Base-by-base conservation (phyloP, 495 filamentous ascomycete genomes). In the Eremomyces bilateralis region DNA sequence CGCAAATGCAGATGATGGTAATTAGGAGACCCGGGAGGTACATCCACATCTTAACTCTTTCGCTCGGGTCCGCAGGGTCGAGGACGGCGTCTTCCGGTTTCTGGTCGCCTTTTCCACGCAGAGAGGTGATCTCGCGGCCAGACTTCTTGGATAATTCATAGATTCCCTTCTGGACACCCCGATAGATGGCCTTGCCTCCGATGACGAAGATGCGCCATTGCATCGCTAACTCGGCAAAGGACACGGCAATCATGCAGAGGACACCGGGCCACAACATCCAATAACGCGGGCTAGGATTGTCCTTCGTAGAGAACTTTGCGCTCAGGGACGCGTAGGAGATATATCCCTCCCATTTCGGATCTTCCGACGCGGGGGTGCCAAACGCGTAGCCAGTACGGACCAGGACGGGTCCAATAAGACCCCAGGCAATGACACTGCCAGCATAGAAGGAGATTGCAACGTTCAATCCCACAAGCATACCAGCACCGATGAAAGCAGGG, bases 191-290 rank as follows among this genome's bases (percentile, higher is more conserved):
- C 41, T 58, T 64, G 27, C 58, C 42, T 10, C 61, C 69, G 30
- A 58, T 54, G 37, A 52, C 60, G 41, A 77, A 60, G 31, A 71
- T 58, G 44, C 65, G 67, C 45, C 65, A 74, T 42, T 77, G 68
- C 12, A 71, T 54, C 15, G 62, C 52, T 12, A 74, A 55, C 48
- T 77, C 51, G 36, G 30, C 32, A 46, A 76, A 65, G 12, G 65
- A 69, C 5, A 58, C 54, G 33, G 57, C 65, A 31, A 77, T 63
- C 65, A 77, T 72, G 39, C 66, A 52, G 51, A 75, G 58, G 16
- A 77, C 72, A 40, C 71, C 59, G 17, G 71, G 71, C 71, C 71
- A 76, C 3, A 76, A 53, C 0, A 76, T 53, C 71, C 71, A 76
- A 44, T 72, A 76, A 4, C 71, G 56, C 12, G 71, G 71, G 4